phyloP scores from a whole-genome alignment of 768 basidiomycete genomes.

The Podaxis sp. region DNA sequence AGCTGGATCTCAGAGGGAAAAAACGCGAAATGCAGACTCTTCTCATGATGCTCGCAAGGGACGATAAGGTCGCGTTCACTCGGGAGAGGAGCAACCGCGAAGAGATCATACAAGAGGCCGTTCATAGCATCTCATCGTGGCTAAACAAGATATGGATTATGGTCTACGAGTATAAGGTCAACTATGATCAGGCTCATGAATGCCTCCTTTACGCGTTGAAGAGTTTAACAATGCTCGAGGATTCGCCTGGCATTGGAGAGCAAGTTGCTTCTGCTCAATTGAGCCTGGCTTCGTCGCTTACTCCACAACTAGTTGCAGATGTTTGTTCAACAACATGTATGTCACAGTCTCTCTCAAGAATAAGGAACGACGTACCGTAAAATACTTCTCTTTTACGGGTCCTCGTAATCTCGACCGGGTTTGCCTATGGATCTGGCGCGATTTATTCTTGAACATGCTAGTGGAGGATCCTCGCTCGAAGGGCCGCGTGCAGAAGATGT shows the following conservation, averaged over 20 bases:
- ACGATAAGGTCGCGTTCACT: constrained; percentile 50
- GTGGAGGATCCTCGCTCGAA: constrained; percentile 21
- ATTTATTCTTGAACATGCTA: constrained; percentile 58
- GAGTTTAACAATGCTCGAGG: constrained; percentile 41
- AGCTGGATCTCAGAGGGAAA: constrained; percentile 51
- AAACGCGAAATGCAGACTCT: constrained; percentile 52
- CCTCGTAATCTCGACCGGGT: constrained; percentile 43
- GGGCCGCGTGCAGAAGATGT: constrained; percentile 46
- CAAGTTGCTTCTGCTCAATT: constrained; percentile 17
- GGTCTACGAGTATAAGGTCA: constrained; percentile 55
- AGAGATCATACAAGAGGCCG: constrained; percentile 53
- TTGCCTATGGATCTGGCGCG: constrained; percentile 68
- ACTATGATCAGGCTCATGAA: constrained; percentile 50
- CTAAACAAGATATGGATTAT: constrained; percentile 62
- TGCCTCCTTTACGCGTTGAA: constrained; percentile 55
- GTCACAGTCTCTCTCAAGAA: constrained; percentile 45
- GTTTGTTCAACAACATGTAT: constrained; percentile 44
- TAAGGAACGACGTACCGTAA: constrained; percentile 40
- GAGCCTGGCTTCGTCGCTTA: neutral
- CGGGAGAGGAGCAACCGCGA: constrained; percentile 53
- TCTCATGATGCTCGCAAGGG: constrained; percentile 50
- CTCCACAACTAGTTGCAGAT: constrained; percentile 47
- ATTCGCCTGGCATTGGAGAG: constrained; percentile 37
- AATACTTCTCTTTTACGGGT: constrained; percentile 47
- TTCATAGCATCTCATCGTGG: constrained; percentile 57